Evolutionary conservation across 208 protist species (phyloP).

Genomic region (Trypanosoma theileri): DNA sequence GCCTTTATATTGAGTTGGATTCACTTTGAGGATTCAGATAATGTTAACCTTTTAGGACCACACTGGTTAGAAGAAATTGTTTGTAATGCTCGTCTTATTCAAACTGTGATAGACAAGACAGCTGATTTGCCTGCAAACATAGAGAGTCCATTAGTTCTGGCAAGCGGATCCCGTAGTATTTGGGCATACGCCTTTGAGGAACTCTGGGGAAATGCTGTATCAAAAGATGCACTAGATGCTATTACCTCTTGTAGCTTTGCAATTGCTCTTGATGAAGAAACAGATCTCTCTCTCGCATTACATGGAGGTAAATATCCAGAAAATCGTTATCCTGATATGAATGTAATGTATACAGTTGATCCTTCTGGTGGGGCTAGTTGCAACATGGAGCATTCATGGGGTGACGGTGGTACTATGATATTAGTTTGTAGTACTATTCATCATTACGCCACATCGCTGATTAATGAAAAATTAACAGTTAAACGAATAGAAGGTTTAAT

Average conservation of each 20-base stretch:
- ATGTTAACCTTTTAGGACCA: neutral
- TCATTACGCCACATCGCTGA: slow-evolving; percentile 14
- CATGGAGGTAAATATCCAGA: slow-evolving; percentile 27
- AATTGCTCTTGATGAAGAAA: slow-evolving; percentile 21
- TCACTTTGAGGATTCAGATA: neutral
- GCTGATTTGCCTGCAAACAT: slow-evolving; percentile 2
- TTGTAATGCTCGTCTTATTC: slow-evolving; percentile 25
- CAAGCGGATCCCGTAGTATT: slow-evolving; percentile 17
- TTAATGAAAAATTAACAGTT: neutral
- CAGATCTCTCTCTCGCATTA: slow-evolving; percentile 8
- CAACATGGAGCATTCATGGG: slow-evolving; percentile 34
- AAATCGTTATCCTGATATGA: slow-evolving; percentile 34
- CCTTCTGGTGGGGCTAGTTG: slow-evolving; percentile 19
- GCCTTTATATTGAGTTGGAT: slow-evolving; percentile 24
- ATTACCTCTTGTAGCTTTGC: slow-evolving; percentile 31
- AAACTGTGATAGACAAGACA: slow-evolving; percentile 15
- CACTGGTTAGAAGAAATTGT: slow-evolving; percentile 22
- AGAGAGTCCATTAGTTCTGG: slow-evolving; percentile 21
- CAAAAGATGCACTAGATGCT: slow-evolving; percentile 16
- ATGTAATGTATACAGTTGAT: slow-evolving; percentile 22
- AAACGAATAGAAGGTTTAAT: neutral
- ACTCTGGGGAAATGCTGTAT: slow-evolving; percentile 14
- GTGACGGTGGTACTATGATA: slow-evolving; percentile 25
- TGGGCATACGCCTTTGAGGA: slow-evolving; percentile 24
- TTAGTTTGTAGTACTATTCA: slow-evolving; percentile 19